Evolutionary conservation across 2,329 filamentous ascomycete genomes (phyloP), one percentile per base, ranked within the genome.

Genomic region (Venturia asperata): DNA sequence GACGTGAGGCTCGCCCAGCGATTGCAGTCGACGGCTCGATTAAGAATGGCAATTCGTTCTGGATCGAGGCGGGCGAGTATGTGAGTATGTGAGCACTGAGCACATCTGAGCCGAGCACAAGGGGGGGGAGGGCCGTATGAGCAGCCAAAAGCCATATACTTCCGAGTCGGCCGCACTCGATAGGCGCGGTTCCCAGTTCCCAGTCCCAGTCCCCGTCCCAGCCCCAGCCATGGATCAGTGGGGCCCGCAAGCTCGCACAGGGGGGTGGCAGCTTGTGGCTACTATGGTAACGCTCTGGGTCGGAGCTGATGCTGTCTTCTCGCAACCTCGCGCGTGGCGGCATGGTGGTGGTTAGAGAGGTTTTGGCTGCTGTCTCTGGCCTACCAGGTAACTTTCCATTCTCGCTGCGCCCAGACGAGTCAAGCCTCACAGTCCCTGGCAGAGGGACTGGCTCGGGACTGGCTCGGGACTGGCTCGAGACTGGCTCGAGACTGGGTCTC

Each of bases 151-250:
- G 13, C 45, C 45, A 17, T 47, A 47, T 24, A 52, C 21, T 30
- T 55, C 49, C 49, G n/a, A 21, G n/a, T 24, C 49, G 21, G 27
- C 21, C 9, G 24, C 49, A 55, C 24, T 55, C 30, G 30, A 34
- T 58, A n/a, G 30, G 27, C 27, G 52, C 13, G 45, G 13, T 47
- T 24, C 19, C 45, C 45, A n/a, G n/a, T n/a, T n/a, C n/a, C n/a
- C n/a, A n/a, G n/a, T n/a, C n/a, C n/a, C n/a, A n/a, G n/a, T n/a
- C n/a, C n/a, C n/a, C n/a, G n/a, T n/a, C n/a, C n/a, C n/a, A n/a
- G n/a, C n/a, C n/a, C n/a, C 41, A n/a, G 17, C 45, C 52, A 58
- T n/a, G 52, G 52, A 58, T 58, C 49, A 56, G 7, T 19, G 49
- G n/a, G 24, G 34, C 49, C 24, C 19, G 49, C 49, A 19, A 34